Base-by-base conservation (phyloP, 75 land plant genomes). In the Ceratopteris richardii region DNA sequence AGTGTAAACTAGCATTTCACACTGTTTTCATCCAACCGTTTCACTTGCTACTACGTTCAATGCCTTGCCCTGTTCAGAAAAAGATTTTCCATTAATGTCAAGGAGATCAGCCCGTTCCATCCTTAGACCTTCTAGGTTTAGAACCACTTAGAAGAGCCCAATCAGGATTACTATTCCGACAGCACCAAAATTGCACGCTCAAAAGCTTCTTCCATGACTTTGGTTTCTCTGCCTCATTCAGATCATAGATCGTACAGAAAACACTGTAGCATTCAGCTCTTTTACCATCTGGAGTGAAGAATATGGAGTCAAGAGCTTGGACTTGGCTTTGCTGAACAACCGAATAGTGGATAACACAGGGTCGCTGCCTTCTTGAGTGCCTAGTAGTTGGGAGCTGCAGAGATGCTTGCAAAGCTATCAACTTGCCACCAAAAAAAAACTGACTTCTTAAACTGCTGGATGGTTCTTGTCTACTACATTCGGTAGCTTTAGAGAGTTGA, bases 141-240 rank as follows among this genome's bases (percentile, higher is more conserved):
- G 98, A 96, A 44, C 98, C 98, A 59, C 89, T 89, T 33, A 94
- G 78, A 62, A 94, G 83, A 46, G 98, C 98, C 98, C 98, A 94
- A 50, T 86, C 96, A 13, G 65, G 85, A 68, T 89, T 96, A 36
- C 77, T 82, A 77, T 85, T 23, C 98, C 98, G 47, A 96, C 98
- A 63, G 98, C 95, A 62, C 98, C 98, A 7, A 93, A 19, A 93
- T 87, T 31, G 90, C 95, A 92, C 58, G 7, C 77, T 88, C 20
- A 88, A 74, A 28, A 82, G 31, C 56, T 78, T 88, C 86, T 85
- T 93, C 98, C 98, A 93, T 37, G 95, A 72, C 65, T 70, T 80
- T 18, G 85, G 82, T 64, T 80, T 71, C 58, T 80, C 95, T 44
- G 84, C 93, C 64, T 82, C 90, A 50, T 78, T 74, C 54, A 92